Evolutionary conservation across 768 basidiomycete species (phyloP), one percentile per base, ranked within the genome.

Genomic region (Filobasidium floriforme): DNA sequence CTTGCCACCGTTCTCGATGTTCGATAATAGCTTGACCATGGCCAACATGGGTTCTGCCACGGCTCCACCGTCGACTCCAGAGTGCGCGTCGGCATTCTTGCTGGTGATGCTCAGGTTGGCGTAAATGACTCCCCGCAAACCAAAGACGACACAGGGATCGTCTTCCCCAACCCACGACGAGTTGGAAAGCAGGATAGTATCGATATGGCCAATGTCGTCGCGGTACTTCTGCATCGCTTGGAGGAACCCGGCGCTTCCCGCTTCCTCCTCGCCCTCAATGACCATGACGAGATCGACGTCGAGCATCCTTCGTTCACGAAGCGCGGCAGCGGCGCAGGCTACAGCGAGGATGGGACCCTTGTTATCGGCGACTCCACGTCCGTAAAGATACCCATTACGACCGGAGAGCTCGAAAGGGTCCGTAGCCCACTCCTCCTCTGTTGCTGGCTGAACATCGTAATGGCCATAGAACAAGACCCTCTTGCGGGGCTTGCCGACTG

Each of bases 111-210:
- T 84, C 7, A 96, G 79, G 41, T 85, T 84, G 61, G 89, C 91
- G 73, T 93, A 92, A 0, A 97, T 85, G 3, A 99, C 94, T 0
- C 96, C 96, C 55, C 96, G 84, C 64, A 97, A 81, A 3, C 96
- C 96, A 75, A 94, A 96, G 0, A 93, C 96, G 61, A 98, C 87
- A 73, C 93, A 97, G 0, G 96, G 93, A 7, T 86, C 85, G 69
- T 88, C 86, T 71, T 96, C 90, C 14, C 88, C 88, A 69, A 98
- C 91, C 93, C 94, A 99, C 11, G 90, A 93, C 24, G 93, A 97
- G 75, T 99, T 98, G 70, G 66, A 69, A 41, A 71, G 87, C 19
- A 97, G 80, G 65, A 98, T 91, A 0, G 88, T 88, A 79, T 97
- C 91, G 54, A 97, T 85, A 44, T 85, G 79, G 1, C 94, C 92